These are phyloP conservation scores for Fomitiporia mediterranea DNA, from an alignment of 1,284 basidiomycete species.

Conservation along the genomic window DNA sequence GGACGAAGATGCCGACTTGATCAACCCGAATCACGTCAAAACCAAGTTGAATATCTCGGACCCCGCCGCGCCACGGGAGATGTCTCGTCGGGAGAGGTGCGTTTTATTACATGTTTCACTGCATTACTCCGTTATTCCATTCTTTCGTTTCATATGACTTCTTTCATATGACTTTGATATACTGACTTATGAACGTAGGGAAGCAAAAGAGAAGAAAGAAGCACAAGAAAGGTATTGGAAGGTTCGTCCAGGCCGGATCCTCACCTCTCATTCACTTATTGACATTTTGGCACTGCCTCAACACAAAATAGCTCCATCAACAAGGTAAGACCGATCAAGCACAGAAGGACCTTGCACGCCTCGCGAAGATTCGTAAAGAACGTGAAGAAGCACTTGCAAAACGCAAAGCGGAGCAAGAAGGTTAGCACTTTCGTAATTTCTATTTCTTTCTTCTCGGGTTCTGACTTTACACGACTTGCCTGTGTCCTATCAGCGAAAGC, in stretches of 20 bases:
- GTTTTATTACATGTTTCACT: no score
- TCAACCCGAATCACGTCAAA: slow-evolving; percentile 66
- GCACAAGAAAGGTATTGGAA: slow-evolving; percentile 84
- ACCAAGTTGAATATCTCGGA: slow-evolving; percentile 67
- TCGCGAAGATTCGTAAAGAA: slow-evolving; percentile 82
- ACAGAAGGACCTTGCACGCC: slow-evolving; percentile 78
- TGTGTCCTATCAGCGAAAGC: slow-evolving; percentile 40
- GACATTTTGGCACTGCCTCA: slow-evolving; percentile 16
- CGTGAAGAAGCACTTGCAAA: slow-evolving; percentile 82
- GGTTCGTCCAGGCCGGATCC: slow-evolving; percentile 36
- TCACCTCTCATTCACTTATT: neutral
- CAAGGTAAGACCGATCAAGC: slow-evolving; percentile 87
- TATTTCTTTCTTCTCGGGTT: no score
- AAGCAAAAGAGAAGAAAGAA: slow-evolving; percentile 85
- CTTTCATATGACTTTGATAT: slow-evolving; percentile 5
- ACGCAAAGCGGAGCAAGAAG: slow-evolving; percentile 81
- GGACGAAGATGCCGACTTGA: slow-evolving; percentile 55
- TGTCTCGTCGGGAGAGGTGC: slow-evolving; percentile 67
- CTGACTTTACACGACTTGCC: no score
- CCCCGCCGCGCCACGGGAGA: slow-evolving; percentile 48
- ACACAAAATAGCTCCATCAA: slow-evolving; percentile 49
- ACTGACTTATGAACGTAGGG: slow-evolving; percentile 42
- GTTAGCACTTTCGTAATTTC: slow-evolving; percentile 41
- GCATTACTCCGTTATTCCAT: no score
- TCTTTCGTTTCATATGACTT: neutral